Evolutionary conservation across 2,329 filamentous ascomycete species (phyloP).

Genomic region (Neopestalotiopsis sp.): DNA sequence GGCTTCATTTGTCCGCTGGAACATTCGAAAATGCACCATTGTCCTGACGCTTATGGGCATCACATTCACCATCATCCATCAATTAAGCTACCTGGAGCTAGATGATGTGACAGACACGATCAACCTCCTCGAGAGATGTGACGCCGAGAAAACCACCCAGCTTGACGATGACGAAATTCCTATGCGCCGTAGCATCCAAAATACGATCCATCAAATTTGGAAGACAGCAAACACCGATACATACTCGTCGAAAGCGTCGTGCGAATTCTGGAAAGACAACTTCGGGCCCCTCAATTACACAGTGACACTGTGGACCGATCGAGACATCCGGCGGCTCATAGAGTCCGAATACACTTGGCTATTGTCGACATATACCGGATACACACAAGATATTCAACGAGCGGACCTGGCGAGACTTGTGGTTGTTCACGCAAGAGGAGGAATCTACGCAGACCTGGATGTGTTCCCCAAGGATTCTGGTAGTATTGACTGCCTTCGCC

Average conservation of each 20-base stretch:
- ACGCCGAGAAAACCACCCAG: neutral
- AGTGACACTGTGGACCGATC: neutral
- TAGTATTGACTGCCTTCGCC: neutral
- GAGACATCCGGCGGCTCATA: neutral
- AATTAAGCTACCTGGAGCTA: neutral
- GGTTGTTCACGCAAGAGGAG: neutral
- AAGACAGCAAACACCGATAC: neutral
- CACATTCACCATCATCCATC: neutral
- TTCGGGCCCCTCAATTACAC: neutral
- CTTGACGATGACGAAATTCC: neutral
- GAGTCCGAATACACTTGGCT: neutral
- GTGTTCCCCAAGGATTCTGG: neutral
- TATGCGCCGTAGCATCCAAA: neutral
- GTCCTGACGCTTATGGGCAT: neutral
- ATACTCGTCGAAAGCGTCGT: neutral
- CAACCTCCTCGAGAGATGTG: neutral
- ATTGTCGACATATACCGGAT: neutral
- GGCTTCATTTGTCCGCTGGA: neutral
- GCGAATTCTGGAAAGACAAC: neutral
- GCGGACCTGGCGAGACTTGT: neutral
- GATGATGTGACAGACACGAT: neutral
- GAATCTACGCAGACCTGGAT: neutral
- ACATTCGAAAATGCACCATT: neutral
- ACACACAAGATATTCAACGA: neutral
- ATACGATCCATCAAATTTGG: neutral